Percentiles rank a stretch among this genome's conserved stretches.
These are phyloP conservation scores for Pyronema domesticum DNA, from an alignment of 495 filamentous ascomycete species.

Conservation along the genomic window DNA sequence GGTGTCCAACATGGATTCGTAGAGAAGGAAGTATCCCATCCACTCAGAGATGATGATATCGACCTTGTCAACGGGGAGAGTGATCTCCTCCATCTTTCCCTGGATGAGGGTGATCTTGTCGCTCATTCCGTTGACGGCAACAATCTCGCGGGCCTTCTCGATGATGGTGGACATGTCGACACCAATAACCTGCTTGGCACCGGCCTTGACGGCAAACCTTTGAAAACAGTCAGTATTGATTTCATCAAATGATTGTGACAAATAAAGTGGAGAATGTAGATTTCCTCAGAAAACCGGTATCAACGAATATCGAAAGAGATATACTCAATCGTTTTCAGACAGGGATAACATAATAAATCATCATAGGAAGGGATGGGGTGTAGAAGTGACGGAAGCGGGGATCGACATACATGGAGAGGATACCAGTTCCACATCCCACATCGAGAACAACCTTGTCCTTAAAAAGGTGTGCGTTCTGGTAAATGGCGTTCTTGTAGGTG, in stretches of 20 bases:
- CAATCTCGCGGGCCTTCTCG: conserved; percentile 80
- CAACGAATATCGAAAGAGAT: conserved; percentile 18
- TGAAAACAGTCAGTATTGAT: not conserved
- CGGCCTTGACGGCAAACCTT: conserved; percentile 92
- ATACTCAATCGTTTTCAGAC: conserved; percentile 20
- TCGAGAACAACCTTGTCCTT: conserved; percentile 95
- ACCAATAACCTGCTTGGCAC: conserved; percentile 83
- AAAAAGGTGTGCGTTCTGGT: conserved; percentile 90
- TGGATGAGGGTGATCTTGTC: conserved; percentile 76
- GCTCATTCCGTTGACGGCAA: conserved; percentile 66
- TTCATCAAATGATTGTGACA: not conserved
- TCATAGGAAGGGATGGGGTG: conserved; percentile 5
- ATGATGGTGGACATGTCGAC: conserved; percentile 97
- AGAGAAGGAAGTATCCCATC: conserved; percentile 99
- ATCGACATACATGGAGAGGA: conserved; percentile 58
- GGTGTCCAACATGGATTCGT: conserved; percentile 95
- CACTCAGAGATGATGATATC: conserved; percentile 99
- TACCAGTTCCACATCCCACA: conserved; percentile 88
- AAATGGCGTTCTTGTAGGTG: conserved; percentile 91
- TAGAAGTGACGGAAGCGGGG: not conserved
- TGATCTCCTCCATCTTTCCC: conserved; percentile 92
- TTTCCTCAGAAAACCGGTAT: conserved; percentile 19
- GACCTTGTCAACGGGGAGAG: conserved; percentile 71
- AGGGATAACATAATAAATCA: conserved; percentile 24
- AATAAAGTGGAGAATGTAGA: not conserved